Conservation (phyloP, 352 stramenopile genomes). For the Pythium apleroticum region DNA sequence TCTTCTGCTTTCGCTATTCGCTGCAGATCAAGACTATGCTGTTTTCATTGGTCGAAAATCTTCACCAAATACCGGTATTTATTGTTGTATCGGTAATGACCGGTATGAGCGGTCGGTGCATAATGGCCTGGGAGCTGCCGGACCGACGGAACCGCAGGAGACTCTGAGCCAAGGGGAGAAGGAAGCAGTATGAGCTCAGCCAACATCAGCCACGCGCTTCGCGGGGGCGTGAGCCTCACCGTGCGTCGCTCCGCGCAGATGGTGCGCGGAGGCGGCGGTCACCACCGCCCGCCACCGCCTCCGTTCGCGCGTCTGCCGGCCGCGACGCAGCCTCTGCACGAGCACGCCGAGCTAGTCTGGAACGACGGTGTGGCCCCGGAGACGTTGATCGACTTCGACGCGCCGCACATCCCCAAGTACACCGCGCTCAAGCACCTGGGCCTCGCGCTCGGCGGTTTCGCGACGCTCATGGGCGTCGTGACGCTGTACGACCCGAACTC, state of each 20-base stretch:
- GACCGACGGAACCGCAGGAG: conserved; percentile 27
- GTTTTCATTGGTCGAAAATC: not conserved
- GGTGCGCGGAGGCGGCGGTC: conserved; percentile 45
- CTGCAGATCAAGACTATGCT: not conserved
- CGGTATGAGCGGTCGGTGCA: conserved; percentile 24
- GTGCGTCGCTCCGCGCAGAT: conserved; percentile 52
- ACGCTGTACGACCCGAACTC: conserved; percentile 82
- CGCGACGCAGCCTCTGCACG: conserved; percentile 63
- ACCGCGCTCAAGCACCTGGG: conserved; percentile 68
- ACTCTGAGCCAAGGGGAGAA: conserved; percentile 13
- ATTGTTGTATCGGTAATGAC: conserved; percentile 6
- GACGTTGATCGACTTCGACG: conserved; percentile 89
- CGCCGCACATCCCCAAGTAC: conserved; percentile 82
- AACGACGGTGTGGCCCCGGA: conserved; percentile 85
- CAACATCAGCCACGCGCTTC: conserved; percentile 56
- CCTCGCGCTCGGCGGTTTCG: conserved; percentile 50
- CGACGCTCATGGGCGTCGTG: conserved; percentile 75
- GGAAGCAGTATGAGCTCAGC: conserved; percentile 56
- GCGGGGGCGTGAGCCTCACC: conserved; percentile 53
- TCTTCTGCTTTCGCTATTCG: no score
- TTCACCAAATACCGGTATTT: conserved; percentile 6
- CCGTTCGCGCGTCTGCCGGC: conserved; percentile 76
- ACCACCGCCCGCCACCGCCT: conserved; percentile 70
- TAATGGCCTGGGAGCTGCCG: conserved; percentile 3
- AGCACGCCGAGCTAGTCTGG: conserved; percentile 84